Evolutionary conservation across 2,329 filamentous ascomycete species (phyloP).

Genomic region (Penicillium sp.): DNA sequence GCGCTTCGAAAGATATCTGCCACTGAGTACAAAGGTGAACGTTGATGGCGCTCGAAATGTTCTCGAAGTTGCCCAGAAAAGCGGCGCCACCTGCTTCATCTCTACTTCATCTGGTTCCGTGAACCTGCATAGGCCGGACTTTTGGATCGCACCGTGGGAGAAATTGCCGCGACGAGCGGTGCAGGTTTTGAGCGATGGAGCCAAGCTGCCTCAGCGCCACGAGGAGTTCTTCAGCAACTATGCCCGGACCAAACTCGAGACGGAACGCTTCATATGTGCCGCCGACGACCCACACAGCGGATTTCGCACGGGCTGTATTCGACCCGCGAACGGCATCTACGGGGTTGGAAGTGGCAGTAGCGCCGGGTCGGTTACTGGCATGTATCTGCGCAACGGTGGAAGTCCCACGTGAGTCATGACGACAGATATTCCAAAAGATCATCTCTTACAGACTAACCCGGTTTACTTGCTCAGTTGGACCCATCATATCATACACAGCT

Average conservation of each 20-base stretch:
- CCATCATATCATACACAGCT: conserved; percentile 44
- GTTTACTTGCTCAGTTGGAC: conserved; percentile 33
- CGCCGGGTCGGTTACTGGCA: conserved; percentile 31
- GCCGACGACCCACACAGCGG: conserved; percentile 33
- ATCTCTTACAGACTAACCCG: no score
- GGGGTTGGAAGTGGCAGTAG: conserved; percentile 42
- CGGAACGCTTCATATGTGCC: conserved; percentile 47
- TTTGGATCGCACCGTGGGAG: conserved; percentile 44
- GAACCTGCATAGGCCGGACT: conserved; percentile 37
- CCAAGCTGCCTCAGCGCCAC: conserved; percentile 35
- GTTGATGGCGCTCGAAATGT: conserved; percentile 47
- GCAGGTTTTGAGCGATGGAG: conserved; percentile 45
- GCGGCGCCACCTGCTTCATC: conserved; percentile 48
- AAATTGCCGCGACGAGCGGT: conserved; percentile 35
- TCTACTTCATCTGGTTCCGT: conserved; percentile 50
- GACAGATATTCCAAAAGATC: background rate
- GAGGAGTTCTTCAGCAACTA: conserved; percentile 47
- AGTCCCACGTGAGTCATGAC: conserved; percentile 28
- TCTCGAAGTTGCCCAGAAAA: conserved; percentile 42
- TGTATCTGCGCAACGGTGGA: conserved; percentile 35
- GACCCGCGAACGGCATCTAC: conserved; percentile 51
- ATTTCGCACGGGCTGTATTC: conserved; percentile 51
- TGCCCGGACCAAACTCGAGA: conserved; percentile 47
- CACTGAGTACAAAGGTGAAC: conserved; percentile 46
- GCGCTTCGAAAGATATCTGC: conserved; percentile 42